These are phyloP conservation scores for Trichoderma orchidacearum DNA, from an alignment of 495 filamentous ascomycete species.

Conservation along the genomic window DNA sequence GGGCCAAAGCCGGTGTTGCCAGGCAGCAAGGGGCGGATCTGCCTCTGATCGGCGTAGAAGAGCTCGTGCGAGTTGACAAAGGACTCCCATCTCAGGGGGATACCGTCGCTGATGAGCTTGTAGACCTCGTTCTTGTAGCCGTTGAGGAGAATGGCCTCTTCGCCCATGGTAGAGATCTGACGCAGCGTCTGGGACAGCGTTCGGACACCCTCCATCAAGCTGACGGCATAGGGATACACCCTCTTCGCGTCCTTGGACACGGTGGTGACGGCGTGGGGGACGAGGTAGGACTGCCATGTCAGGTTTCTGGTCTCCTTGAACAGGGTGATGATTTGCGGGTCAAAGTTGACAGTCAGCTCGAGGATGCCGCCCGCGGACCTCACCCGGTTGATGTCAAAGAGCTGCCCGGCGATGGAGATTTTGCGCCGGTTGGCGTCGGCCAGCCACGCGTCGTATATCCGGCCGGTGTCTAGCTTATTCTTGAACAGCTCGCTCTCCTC, in stretches of 20 bases:
- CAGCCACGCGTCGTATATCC: constrained; percentile 90
- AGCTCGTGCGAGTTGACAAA: constrained; percentile 95
- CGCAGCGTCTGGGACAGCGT: constrained; percentile 79
- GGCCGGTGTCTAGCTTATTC: constrained; percentile 86
- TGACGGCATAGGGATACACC: constrained; percentile 94
- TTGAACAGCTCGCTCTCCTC: constrained; percentile 80
- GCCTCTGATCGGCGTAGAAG: constrained; percentile 36
- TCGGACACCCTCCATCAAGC: constrained; percentile 91
- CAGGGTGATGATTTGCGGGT: constrained; percentile 87
- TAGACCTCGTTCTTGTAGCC: constrained; percentile 87
- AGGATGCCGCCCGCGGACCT: constrained; percentile 72
- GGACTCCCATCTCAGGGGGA: constrained; percentile 88
- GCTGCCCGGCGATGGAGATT: constrained; percentile 76
- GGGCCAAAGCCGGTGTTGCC: constrained; percentile 45
- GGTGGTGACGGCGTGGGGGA: constrained; percentile 87
- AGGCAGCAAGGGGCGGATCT: constrained; percentile 47
- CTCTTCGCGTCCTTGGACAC: constrained; percentile 94
- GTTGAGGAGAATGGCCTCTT: constrained; percentile 72
- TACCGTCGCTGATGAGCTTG: constrained; percentile 63
- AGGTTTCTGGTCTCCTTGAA: constrained; percentile 99
- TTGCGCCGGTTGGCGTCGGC: constrained; percentile 75
- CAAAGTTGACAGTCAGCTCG: constrained; percentile 89
- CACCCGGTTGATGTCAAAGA: constrained; percentile 82
- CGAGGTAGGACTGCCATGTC: constrained; percentile 79
- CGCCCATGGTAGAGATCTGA: constrained; percentile 66